Base-by-base conservation (phyloP, 805 yeast species). In the Candida awuae region DNA sequence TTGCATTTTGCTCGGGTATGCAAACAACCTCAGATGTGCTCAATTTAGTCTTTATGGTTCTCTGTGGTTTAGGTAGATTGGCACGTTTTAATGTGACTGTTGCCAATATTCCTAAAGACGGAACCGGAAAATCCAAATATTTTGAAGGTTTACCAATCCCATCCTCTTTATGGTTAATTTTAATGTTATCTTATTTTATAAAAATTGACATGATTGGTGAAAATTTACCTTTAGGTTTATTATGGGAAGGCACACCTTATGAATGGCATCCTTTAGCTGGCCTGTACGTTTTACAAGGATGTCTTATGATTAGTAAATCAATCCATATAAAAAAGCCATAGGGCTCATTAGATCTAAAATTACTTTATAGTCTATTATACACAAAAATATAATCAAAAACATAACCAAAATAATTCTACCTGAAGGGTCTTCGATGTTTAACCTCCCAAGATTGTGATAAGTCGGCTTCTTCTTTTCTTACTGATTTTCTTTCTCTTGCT, bases 91-190 rank as follows among this genome's bases (percentile, higher is more conserved):
- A 92, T 54, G 95, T 92, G 38, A 85, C 97, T 1, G 94, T 92
- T 6, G 81, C 88, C 35, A 84, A 85, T 45, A 74, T 92, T 42
- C 97, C 98, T 36, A 90, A 90, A 63, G 97, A 88, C 59, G 66
- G 72, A 39, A 61, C 71, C 15, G 98, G 98, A 15, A 88, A 88
- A 64, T 75, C 92, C 25, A 79, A 83, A 56, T 90, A 78, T 64
- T 92, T 92, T 60, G 98, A 92, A 66, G 98, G 98, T 4, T 73
- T 92, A 38, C 98, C 98, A 9, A 87, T 92, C 49, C 98, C 98
- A 40, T 77, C 94, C 2, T 80, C 94, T 28, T 67, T 92, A 49
- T 65, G 72, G 35, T 69, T 90, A 58, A 95, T 92, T 14, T 66
- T 66, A 1, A 55, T 76, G 27, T 80, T 90, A 86, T 84, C 85